phyloP scores from a whole-genome alignment of 495 filamentous ascomycete species.

The Aspergillus avenaceus region DNA sequence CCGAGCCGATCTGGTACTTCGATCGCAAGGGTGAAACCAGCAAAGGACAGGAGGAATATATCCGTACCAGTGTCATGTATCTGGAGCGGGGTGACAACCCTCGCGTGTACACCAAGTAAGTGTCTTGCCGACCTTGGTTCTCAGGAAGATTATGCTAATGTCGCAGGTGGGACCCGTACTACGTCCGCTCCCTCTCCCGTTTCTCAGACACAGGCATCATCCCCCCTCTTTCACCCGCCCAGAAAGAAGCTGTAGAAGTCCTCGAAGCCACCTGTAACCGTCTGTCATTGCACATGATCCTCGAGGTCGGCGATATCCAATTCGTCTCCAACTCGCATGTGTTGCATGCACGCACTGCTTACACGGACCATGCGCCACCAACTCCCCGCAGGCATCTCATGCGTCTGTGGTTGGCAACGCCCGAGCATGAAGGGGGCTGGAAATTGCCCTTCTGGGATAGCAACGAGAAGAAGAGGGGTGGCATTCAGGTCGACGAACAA shows the following conservation, averaged over 20 bases:
- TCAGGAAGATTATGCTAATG: background rate
- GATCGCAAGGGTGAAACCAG: constrained; percentile 86
- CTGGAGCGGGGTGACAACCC: constrained; percentile 53
- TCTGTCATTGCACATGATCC: constrained; percentile 68
- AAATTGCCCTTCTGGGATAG: constrained; percentile 76
- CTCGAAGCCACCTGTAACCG: constrained; percentile 65
- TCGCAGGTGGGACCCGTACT: constrained; percentile 76
- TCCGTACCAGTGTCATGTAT: constrained; percentile 70
- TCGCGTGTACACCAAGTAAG: constrained; percentile 53
- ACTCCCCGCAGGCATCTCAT: constrained; percentile 71
- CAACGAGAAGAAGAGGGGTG: constrained; percentile 77
- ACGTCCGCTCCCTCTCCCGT: constrained; percentile 60
- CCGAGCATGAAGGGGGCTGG: constrained; percentile 82
- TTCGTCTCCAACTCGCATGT: constrained; percentile 67
- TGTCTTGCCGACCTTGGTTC: background rate
- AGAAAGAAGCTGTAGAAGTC: constrained; percentile 58
- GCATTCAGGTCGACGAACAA: constrained; percentile 80
- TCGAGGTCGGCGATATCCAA: constrained; percentile 78
- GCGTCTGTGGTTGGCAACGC: constrained; percentile 77
- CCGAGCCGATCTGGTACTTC: constrained; percentile 84
- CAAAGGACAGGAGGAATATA: constrained; percentile 70
- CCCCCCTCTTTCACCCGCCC: constrained; percentile 59
- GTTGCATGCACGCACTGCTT: constrained; percentile 65
- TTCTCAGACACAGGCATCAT: constrained; percentile 65
- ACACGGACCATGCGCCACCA: constrained; percentile 60